Evolutionary conservation across 2,329 filamentous ascomycete species (phyloP).

Genomic region (Aspergillus felis): DNA sequence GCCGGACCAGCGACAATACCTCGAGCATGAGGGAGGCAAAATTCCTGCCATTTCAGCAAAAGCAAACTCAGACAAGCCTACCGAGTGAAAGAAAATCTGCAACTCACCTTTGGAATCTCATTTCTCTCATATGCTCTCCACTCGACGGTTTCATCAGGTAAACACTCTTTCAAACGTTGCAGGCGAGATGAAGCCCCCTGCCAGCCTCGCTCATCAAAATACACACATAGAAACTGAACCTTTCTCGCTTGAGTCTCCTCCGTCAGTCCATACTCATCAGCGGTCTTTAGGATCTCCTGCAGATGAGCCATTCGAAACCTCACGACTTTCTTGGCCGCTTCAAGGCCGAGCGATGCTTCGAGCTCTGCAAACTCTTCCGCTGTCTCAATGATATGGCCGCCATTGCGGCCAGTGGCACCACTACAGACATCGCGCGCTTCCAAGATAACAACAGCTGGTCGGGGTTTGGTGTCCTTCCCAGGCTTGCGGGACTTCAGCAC

Average conservation of each 20-base stretch:
- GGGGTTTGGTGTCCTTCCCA: neutral
- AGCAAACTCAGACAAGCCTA: neutral
- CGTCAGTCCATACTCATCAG: slow-evolving; percentile 17
- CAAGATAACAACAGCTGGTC: slow-evolving; percentile 21
- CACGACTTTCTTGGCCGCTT: slow-evolving; percentile 17
- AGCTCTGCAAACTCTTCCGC: slow-evolving; percentile 22
- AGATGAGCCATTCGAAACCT: slow-evolving; percentile 24
- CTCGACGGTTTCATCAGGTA: slow-evolving; percentile 24
- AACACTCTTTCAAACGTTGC: slow-evolving; percentile 20
- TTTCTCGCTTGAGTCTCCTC: slow-evolving; percentile 21
- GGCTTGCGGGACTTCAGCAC: slow-evolving; percentile 13
- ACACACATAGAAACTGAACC: slow-evolving; percentile 25
- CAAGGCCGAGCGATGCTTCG: slow-evolving; percentile 13
- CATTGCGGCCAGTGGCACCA: slow-evolving; percentile 33
- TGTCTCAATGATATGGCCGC: slow-evolving; percentile 28
- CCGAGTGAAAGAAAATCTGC: neutral
- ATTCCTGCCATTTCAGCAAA: slow-evolving; percentile 14
- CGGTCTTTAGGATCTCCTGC: slow-evolving; percentile 17
- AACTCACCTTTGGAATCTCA: slow-evolving; percentile 18
- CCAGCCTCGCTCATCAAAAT: slow-evolving; percentile 25
- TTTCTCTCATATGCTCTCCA: slow-evolving; percentile 21
- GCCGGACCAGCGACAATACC: slow-evolving; percentile 26
- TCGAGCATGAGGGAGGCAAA: slow-evolving; percentile 17
- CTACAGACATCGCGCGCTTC: slow-evolving; percentile 30
- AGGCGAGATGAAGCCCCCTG: slow-evolving; percentile 16